These are phyloP conservation scores for Pleurotus tuoliensis DNA, from an alignment of 768 basidiomycete genomes.

Conservation along the genomic window DNA sequence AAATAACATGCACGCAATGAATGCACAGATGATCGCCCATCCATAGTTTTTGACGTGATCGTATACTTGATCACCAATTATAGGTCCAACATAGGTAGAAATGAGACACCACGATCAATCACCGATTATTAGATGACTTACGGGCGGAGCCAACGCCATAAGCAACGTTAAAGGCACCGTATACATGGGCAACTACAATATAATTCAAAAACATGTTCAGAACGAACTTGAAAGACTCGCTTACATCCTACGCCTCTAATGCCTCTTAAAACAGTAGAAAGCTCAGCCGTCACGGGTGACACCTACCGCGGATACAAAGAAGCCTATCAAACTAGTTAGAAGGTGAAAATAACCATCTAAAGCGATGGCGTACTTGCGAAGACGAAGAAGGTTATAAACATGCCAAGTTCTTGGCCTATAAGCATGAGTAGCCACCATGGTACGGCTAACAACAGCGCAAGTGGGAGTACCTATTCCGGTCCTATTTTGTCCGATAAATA, in stretches of 20 bases:
- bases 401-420: conserved; percentile 38
- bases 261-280: conserved; percentile 53
- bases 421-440: conserved; percentile 64
- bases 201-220: background rate
- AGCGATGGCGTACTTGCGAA: conserved; percentile 43
- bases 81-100: conserved; percentile 47
- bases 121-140: conserved; percentile 24
- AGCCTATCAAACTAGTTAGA: conserved; percentile 35
- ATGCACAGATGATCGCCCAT: conserved; percentile 55
- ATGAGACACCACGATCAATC: conserved; percentile 3
- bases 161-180: conserved; percentile 70
- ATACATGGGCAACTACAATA: conserved; percentile 65
- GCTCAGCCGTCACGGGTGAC: conserved; percentile 62
- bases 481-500: conserved; percentile 54
- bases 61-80: conserved; percentile 70
- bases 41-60: conserved; percentile 44
- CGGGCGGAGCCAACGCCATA: conserved; percentile 63
- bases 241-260: conserved; percentile 68
- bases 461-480: conserved; percentile 47
- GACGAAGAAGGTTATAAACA: conserved; percentile 47
- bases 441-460: conserved; percentile 45
- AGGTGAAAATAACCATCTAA: background rate
- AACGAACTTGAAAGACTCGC: conserved; percentile 16
- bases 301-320: conserved; percentile 58
- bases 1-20: conserved; percentile 40